Conservation (phyloP, 2,329 filamentous ascomycete species). For the Phialocephala sp. region DNA sequence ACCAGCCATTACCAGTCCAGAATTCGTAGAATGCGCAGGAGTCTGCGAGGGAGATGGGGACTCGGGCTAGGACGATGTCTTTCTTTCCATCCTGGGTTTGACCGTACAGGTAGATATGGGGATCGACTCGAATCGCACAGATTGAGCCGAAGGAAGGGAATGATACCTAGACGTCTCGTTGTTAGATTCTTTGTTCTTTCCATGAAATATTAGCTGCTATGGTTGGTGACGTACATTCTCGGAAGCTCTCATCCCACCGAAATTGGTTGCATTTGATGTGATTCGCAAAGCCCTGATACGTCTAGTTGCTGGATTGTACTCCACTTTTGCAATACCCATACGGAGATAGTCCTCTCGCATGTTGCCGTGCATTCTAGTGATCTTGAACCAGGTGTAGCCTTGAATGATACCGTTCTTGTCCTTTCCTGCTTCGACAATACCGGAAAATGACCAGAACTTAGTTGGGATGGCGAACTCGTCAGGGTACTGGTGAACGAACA, state of each 20-base stretch:
- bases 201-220: background rate
- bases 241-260: background rate
- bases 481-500: background rate
- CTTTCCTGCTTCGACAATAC: constrained; percentile 16
- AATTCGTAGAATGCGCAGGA: constrained; percentile 19
- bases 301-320: constrained; percentile 8
- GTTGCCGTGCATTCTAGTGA: constrained; percentile 3
- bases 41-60: constrained; percentile 8
- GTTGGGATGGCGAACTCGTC: background rate
- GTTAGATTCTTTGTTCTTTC: background rate
- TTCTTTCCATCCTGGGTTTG: constrained; percentile 24
- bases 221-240: background rate
- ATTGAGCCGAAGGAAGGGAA: constrained; percentile 30
- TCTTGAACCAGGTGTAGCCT: constrained; percentile 27
- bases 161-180: constrained; percentile 3
- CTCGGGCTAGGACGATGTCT: constrained; percentile 28
- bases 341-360: constrained; percentile 9
- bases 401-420: background rate
- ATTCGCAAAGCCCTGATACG: background rate
- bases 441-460: constrained; percentile 29
- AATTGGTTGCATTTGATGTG: background rate
- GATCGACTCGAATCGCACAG: constrained; percentile 16
- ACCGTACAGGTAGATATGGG: constrained; percentile 31
- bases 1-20: constrained; percentile 26
- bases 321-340: constrained; percentile 18